Percentiles rank a stretch among this genome's conserved stretches.
These are phyloP conservation scores for Polygonum maritimum DNA, from an alignment of 148 eudicot genomes.

Conservation along the genomic window DNA sequence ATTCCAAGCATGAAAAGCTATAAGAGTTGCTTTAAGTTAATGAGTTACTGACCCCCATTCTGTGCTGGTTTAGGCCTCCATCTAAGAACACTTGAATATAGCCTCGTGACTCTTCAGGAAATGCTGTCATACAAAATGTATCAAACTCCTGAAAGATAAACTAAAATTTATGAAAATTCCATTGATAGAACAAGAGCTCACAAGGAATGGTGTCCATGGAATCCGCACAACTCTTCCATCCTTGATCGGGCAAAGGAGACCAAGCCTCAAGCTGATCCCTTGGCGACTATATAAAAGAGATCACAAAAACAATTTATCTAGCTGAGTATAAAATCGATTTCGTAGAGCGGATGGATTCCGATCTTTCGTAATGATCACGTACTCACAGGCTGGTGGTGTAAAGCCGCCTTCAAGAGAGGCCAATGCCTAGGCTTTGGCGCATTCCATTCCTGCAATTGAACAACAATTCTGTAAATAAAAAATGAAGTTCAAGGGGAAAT, in stretches of 20 bases:
- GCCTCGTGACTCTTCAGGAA: constrained; percentile 20
- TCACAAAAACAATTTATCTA: neutral
- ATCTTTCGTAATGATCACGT: constrained; percentile 19
- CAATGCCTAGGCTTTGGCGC: constrained; percentile 58
- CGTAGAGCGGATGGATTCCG: neutral
- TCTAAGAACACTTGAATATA: constrained; percentile 41
- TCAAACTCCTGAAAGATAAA: neutral
- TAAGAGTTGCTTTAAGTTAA: neutral
- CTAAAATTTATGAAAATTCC: neutral
- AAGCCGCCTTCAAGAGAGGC: constrained; percentile 45
- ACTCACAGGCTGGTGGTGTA: constrained; percentile 59
- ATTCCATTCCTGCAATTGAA: constrained; percentile 58
- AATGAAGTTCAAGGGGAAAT: neutral
- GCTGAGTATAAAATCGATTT: neutral
- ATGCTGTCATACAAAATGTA: constrained; percentile 15
- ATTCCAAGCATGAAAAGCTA: neutral
- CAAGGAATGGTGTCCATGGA: constrained; percentile 20
- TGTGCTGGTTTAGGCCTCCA: constrained; percentile 45
- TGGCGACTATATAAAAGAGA: constrained; percentile 30
- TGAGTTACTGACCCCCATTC: constrained; percentile 44
- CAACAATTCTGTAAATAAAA: neutral
- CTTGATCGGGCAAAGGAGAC: constrained; percentile 79
- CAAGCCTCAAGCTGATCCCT: constrained; percentile 46
- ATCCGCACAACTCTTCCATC: constrained; percentile 55
- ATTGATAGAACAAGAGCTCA: constrained; percentile 18